A percentile compares a stretch with the other conserved stretches of the same genome.
Evolutionary conservation across 163 green algal species (phyloP).

Genomic region (Chlorella variabilis): DNA sequence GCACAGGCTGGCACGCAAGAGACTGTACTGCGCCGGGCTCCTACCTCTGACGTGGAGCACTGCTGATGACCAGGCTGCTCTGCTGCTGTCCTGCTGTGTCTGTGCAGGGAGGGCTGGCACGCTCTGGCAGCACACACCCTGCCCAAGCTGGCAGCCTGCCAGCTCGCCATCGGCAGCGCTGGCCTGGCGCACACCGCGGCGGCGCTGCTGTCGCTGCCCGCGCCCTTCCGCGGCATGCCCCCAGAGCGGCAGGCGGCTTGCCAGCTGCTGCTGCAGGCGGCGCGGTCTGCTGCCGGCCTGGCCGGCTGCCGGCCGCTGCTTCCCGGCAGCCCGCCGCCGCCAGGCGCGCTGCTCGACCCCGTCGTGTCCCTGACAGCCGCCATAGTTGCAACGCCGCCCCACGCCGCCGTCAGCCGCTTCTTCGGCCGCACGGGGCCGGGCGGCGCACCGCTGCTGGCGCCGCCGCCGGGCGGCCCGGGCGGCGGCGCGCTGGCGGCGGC

Average conservation of each 20-base stretch:
- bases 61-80: no score
- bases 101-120: conserved; percentile 53
- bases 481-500: neutral
- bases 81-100: no score
- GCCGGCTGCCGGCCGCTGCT: neutral
- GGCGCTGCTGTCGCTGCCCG: conserved; percentile 34
- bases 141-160: conserved; percentile 46
- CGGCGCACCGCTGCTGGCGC: conserved; percentile 23
- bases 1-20: no score
- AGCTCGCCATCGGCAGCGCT: conserved; percentile 5
- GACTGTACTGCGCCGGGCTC: no score
- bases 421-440: conserved; percentile 21
- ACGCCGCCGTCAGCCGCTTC: conserved; percentile 44
- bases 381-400: conserved; percentile 20
- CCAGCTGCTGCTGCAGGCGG: conserved; percentile 31
- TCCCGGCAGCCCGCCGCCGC: neutral
- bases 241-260: conserved; percentile 15
- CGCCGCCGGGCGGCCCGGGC: neutral
- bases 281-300: neutral
- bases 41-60: no score
- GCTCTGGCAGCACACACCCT: conserved; percentile 33
- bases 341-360: neutral
- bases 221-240: neutral
- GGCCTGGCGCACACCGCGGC: conserved; percentile 37
- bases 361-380: conserved; percentile 1